Base-by-base conservation (phyloP, 495 filamentous ascomycete species). In the Neurospora cerealis region DNA sequence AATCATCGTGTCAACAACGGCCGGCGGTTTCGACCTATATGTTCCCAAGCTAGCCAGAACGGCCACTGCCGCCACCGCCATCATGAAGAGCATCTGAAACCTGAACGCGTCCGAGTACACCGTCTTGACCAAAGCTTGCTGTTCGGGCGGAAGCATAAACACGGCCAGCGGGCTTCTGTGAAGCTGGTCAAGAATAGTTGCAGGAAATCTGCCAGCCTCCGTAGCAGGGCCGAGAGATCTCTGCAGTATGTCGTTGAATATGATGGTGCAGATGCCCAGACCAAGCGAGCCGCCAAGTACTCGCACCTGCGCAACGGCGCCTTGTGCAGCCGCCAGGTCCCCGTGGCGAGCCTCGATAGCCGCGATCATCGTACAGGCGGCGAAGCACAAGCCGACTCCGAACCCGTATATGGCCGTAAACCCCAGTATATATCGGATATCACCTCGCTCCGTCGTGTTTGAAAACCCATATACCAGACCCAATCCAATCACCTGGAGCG, bases 231-330 rank as follows among this genome's bases (percentile, higher is more conserved):
- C 76, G 2, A 79, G 72, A 8, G 21, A 40, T 3, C 17, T 17
- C 42, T 74, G 70, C 28, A 79, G 69, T 69, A 40, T 54, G 39
- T 69, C 72, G 74, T 84, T 85, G 75, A 85, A 82, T 4, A 87
- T 76, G 37, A 85, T 81, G 37, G 82, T 85, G 73, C 83, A 85
- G 62, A 82, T 70, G 5, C 83, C 81, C 15, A 91, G 81, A 4
- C 88, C 88, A 13, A 90, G 80, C 28, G 84, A 83, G 32, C 89
- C 89, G 15, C 89, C 89, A 34, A 91, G 83, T 9, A 90, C 85
- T 2, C 89, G 84, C 39, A 85, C 78, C 77, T 90, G 88, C 17
- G 86, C 86, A 1, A 90, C 78, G 7, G 85, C 83, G 0, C 88
- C 88, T 73, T 88, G 87, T 1, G 86, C 87, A 39, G 87, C 84